A percentile compares a stretch with the other conserved stretches of the same genome.
Evolutionary conservation across 176 grass and related monocot genomes (phyloP).

Genomic region (Hsuehochloa calcarea): DNA sequence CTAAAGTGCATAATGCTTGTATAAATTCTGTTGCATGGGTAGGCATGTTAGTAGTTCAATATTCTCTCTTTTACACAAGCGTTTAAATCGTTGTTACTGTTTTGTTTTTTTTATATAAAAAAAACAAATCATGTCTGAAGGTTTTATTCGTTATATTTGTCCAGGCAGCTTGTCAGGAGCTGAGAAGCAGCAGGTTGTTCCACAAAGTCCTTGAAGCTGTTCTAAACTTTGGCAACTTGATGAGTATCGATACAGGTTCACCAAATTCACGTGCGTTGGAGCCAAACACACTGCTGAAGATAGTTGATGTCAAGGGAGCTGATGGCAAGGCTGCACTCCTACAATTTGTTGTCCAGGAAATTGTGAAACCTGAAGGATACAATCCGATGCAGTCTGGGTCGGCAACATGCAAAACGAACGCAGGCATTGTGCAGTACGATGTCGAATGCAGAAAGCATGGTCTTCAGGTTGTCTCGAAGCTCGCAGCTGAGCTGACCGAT

Average conservation of each 20-base stretch:
- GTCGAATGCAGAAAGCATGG: conserved; percentile 56
- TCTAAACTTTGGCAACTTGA: conserved; percentile 71
- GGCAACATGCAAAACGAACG: not conserved
- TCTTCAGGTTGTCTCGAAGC: conserved; percentile 46
- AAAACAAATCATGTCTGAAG: not conserved
- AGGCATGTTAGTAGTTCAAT: not conserved
- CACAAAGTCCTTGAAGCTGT: conserved; percentile 73
- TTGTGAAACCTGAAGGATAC: conserved; percentile 61
- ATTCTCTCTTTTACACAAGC: not conserved
- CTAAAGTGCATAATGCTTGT: not conserved
- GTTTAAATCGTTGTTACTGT: not conserved
- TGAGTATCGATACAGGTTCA: conserved; percentile 58
- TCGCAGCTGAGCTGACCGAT: conserved; percentile 52
- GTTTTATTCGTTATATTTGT: not conserved
- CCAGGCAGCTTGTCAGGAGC: conserved; percentile 83
- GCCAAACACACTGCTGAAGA: conserved; percentile 82
- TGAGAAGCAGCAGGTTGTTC: conserved; percentile 73
- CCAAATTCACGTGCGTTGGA: conserved; percentile 65
- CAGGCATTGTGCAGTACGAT: not conserved
- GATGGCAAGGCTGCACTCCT: conserved; percentile 75
- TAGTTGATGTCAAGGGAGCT: conserved; percentile 74
- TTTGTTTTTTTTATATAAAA: too few species aligned
- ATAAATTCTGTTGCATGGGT: not conserved
- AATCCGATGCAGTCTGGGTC: not conserved
- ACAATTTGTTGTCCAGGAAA: conserved; percentile 75